Conservation (phyloP, 2,329 filamentous ascomycete species). For the Phoma sp. region DNA sequence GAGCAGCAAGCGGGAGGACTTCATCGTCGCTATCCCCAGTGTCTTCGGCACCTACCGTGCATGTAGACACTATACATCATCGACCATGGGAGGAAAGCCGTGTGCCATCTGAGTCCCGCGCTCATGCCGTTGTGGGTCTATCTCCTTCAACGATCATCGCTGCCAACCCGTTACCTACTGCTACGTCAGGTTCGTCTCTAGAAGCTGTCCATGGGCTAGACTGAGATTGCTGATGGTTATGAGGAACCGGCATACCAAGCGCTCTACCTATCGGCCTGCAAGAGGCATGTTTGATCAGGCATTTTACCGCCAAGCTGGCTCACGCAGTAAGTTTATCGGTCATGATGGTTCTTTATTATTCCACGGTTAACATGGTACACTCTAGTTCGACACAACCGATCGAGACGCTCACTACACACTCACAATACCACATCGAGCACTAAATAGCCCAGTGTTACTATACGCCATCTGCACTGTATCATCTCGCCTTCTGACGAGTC, state of each 20-base stretch:
- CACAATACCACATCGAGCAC: background rate
- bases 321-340: background rate
- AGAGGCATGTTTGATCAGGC: slow-evolving; percentile 1
- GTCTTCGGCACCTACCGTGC: background rate
- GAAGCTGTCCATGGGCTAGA: background rate
- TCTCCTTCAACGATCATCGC: background rate
- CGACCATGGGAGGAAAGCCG: background rate
- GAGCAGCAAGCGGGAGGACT: background rate
- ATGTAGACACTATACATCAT: background rate
- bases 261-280: background rate
- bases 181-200: background rate
- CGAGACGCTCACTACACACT: background rate
- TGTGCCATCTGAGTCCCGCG: background rate
- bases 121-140: background rate
- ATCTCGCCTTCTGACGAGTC: background rate
- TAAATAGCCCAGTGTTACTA: background rate
- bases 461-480: background rate
- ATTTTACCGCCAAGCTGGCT: slow-evolving; percentile 1
- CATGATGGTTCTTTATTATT: background rate
- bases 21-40: background rate
- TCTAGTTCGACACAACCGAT: background rate
- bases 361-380: background rate
- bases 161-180: background rate
- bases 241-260: background rate
- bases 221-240: no score